Evolutionary conservation across 768 basidiomycete species (phyloP).

Genomic region (Mycena galopus): DNA sequence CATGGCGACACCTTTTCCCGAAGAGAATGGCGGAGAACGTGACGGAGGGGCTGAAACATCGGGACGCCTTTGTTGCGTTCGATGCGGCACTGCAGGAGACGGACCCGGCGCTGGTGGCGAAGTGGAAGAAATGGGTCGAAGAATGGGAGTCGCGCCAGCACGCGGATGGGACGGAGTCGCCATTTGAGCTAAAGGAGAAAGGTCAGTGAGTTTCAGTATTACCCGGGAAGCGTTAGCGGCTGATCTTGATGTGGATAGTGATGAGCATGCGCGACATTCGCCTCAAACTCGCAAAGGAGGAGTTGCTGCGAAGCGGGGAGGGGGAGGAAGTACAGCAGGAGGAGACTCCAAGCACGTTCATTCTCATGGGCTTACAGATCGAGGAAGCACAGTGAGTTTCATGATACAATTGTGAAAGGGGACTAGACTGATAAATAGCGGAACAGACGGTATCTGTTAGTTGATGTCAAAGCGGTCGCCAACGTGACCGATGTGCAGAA

Average conservation of each 20-base stretch:
- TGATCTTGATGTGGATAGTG: background rate
- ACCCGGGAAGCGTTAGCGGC: too few relatives aligned
- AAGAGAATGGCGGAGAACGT: background rate
- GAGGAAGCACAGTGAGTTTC: background rate
- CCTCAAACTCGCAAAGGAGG: background rate
- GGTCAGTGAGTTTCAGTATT: background rate
- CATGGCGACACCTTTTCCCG: background rate
- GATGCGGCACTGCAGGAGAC: background rate
- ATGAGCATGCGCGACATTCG: background rate
- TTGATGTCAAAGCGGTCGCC: background rate
- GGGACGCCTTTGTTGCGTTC: background rate
- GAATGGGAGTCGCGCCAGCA: too few relatives aligned
- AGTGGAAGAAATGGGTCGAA: background rate
- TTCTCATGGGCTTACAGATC: too few relatives aligned
- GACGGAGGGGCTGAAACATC: background rate
- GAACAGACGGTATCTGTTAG: background rate
- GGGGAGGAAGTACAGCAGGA: background rate
- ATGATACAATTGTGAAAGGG: too few relatives aligned
- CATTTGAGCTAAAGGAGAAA: too few relatives aligned
- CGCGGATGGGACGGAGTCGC: too few relatives aligned
- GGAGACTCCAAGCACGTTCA: background rate
- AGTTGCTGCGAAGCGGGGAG: background rate
- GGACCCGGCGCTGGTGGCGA: background rate
- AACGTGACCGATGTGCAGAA: background rate
- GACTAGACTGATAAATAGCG: too few relatives aligned